These are phyloP conservation scores for Bruguiera gymnorhiza DNA, from an alignment of 345 rosid species.

Conservation along the genomic window DNA sequence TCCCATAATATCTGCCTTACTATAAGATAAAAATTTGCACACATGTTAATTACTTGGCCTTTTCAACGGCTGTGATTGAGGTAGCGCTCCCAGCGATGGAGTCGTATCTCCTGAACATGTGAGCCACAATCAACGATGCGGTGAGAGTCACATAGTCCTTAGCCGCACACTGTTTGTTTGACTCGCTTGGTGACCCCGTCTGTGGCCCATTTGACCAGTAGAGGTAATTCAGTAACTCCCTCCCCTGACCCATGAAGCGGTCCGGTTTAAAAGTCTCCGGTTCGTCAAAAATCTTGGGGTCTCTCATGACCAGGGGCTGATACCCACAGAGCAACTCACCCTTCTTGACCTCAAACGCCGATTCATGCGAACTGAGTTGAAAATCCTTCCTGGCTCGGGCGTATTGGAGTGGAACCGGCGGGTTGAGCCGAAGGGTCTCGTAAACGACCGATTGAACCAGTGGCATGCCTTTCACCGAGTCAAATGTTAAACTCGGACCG, in stretches of 20 bases:
- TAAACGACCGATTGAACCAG: slow-evolving; percentile 77
- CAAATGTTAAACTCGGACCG: slow-evolving; percentile 43
- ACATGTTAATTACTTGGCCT: slow-evolving; percentile 25
- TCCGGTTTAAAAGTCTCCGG: slow-evolving; percentile 69
- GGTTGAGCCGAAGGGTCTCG: slow-evolving; percentile 65
- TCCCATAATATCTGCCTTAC: too few species aligned
- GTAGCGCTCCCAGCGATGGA: slow-evolving; percentile 38
- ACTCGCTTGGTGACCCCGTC: slow-evolving; percentile 52
- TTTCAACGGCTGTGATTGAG: slow-evolving; percentile 53
- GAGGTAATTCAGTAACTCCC: slow-evolving; percentile 46
- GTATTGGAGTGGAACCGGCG: slow-evolving; percentile 68
- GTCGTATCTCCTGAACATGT: slow-evolving; percentile 59
- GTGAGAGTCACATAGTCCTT: slow-evolving; percentile 65
- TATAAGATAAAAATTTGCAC: not conserved
- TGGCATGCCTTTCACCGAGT: slow-evolving; percentile 58
- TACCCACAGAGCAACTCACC: slow-evolving; percentile 87
- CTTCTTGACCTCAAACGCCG: slow-evolving; percentile 55
- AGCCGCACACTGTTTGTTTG: slow-evolving; percentile 80
- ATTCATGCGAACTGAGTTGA: slow-evolving; percentile 56
- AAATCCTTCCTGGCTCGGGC: slow-evolving; percentile 84
- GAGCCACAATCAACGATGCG: slow-evolving; percentile 53
- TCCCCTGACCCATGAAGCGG: slow-evolving; percentile 54
- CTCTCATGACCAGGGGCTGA: slow-evolving; percentile 67
- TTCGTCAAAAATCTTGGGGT: slow-evolving; percentile 55
- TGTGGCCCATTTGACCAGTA: slow-evolving; percentile 92